Evolutionary conservation across 1,284 basidiomycete species (phyloP).

Genomic region (Bondarzewia mesenterica): DNA sequence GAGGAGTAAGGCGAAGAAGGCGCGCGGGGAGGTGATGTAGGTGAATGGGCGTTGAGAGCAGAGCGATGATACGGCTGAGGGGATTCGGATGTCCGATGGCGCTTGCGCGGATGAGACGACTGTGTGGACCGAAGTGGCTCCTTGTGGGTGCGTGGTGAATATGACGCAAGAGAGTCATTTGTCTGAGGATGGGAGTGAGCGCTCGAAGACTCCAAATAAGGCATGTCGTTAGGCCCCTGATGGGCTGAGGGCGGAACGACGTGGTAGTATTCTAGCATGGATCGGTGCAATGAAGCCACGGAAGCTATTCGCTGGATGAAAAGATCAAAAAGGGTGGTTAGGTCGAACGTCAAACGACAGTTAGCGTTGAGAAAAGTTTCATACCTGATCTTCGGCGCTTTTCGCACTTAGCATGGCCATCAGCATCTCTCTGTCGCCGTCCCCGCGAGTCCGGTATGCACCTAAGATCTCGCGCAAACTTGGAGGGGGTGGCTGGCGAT

Average conservation of each 20-base stretch:
- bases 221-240: background rate
- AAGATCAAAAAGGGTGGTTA: background rate
- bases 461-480: conserved; percentile 76
- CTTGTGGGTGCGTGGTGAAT: background rate
- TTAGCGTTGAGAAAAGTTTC: conserved; percentile 14
- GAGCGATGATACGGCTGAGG: conserved; percentile 9
- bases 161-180: conserved; percentile 2
- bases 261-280: conserved; percentile 58
- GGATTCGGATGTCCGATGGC: conserved; percentile 12
- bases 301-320: conserved; percentile 55
- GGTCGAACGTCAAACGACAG: background rate
- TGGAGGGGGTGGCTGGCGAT: conserved; percentile 63
- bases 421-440: conserved; percentile 85
- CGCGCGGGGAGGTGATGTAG: conserved; percentile 5
- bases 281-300: conserved; percentile 56
- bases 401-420: conserved; percentile 85
- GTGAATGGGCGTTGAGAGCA: background rate
- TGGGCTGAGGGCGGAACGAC: conserved; percentile 4
- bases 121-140: background rate
- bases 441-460: conserved; percentile 76
- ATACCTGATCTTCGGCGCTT: conserved; percentile 79
- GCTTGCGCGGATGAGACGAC: conserved; percentile 10
- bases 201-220: background rate
- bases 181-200: background rate
- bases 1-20: conserved; percentile 13